These are phyloP conservation scores for Cyclotella baltica DNA, from an alignment of 108 stramenopile species.

Conservation along the genomic window DNA sequence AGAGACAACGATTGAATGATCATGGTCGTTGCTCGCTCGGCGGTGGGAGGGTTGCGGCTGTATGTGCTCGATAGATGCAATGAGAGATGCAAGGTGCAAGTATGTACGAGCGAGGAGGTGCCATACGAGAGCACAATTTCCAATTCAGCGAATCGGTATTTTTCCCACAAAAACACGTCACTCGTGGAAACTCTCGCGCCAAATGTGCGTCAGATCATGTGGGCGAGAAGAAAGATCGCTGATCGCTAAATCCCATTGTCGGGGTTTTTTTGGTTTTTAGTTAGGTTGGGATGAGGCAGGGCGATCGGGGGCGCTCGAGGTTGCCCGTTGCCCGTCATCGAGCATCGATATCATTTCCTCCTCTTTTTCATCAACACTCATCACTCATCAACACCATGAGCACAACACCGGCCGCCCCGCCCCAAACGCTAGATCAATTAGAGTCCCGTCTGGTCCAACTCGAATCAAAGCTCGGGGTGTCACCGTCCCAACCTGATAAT, in stretches of 20 bases:
- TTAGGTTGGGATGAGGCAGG: too few species aligned
- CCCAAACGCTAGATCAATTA: slow-evolving; percentile 24
- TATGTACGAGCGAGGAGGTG: too few species aligned
- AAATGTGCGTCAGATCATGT: not conserved
- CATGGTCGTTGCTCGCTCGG: not conserved
- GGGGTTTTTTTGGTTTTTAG: not conserved
- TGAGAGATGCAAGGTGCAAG: too few species aligned
- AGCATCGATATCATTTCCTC: too few species aligned
- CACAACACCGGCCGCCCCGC: not conserved
- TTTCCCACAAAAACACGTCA: too few species aligned
- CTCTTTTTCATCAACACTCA: too few species aligned
- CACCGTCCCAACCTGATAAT: not conserved
- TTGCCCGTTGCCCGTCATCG: too few species aligned
- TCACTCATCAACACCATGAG: not conserved
- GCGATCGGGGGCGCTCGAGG: too few species aligned
- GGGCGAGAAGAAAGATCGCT: not conserved
- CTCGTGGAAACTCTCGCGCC: not conserved
- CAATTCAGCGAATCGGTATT: too few species aligned
- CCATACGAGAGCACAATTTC: too few species aligned
- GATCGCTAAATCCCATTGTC: slow-evolving; percentile 9
- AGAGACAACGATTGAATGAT: not conserved
- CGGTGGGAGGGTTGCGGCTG: not conserved
- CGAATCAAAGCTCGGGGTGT: slow-evolving; percentile 37
- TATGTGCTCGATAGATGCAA: too few species aligned
- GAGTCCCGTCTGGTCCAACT: slow-evolving; percentile 40